Conservation (phyloP, 2,329 filamentous ascomycete genomes). For the Aurifilum marmelostoma region DNA sequence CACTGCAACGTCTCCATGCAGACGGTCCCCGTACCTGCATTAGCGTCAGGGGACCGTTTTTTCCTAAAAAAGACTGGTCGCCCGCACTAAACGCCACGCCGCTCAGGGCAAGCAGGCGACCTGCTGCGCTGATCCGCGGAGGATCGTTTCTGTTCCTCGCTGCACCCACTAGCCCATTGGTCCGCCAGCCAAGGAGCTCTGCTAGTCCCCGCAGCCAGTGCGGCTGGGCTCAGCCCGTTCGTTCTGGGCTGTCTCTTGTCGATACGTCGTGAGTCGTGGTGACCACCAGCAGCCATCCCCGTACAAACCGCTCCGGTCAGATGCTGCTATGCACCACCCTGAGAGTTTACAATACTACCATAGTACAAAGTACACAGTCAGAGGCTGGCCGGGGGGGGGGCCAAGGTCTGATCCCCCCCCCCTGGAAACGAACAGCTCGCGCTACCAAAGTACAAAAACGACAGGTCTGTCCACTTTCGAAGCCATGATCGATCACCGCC, state of each 20-base stretch:
- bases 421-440: not conserved
- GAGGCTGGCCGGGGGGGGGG: not conserved
- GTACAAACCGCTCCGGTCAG: not conserved
- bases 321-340: not conserved
- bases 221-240: slow-evolving; percentile 10
- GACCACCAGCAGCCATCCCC: not conserved
- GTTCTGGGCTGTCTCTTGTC: slow-evolving; percentile 2
- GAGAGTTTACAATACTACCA: too few species aligned
- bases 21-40: slow-evolving; percentile 29
- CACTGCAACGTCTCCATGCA: slow-evolving; percentile 23
- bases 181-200: slow-evolving; percentile 7
- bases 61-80: slow-evolving; percentile 29
- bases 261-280: not conserved
- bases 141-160: slow-evolving; percentile 12
- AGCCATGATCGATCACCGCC: not conserved
- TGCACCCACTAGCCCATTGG: slow-evolving; percentile 20
- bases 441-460: not conserved
- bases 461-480: not conserved
- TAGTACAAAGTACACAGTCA: not conserved
- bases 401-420: not conserved
- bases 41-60: slow-evolving; percentile 31
- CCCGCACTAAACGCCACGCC: slow-evolving; percentile 25
- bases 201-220: slow-evolving; percentile 8
- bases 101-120: slow-evolving; percentile 8
- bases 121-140: slow-evolving; percentile 5